Evolutionary conservation across 306 rosid species (phyloP), one percentile per base, ranked within the genome.

Genomic region (Pyrus communis): DNA sequence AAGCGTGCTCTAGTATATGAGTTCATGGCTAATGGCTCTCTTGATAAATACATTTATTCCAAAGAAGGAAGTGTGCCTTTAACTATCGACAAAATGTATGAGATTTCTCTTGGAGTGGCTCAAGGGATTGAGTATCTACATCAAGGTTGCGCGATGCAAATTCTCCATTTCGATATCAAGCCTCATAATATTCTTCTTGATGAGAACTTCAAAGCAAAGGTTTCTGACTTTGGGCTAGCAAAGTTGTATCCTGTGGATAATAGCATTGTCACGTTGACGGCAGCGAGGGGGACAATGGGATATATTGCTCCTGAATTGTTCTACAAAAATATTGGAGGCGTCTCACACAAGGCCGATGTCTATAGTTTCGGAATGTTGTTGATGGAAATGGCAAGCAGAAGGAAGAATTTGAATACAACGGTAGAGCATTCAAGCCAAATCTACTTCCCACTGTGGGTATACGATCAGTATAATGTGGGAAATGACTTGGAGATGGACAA

Each of bases 171-270:
- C 45, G 42, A 35, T 40, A 40, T 40, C 3, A 40, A 40, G 45
- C 45, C 45, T 40, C 45, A 40, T 40, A 40, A 40, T 9, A 40
- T 40, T 40, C 45, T 40, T 40, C 45, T 40, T 40, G 45, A 40
- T 40, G 45, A 40, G 12, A 40, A 40, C 45, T 40, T 40, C 45
- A 40, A 11, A 22, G 55, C 71, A 40, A 67, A 67, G 71, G 28
- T 67, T 67, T 67, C 71, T 4, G 71, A 67, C n/a, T 67, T 67
- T 22, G 71, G 71, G 7, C 71, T 67, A 40, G 71, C 71, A n/a
- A 38, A 21, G 23, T n/a, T 67, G 11, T 67, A 38, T 22, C 55
- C 55, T 1, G 5, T 42, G 0, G 55, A 67, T n/a, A n/a, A 40
- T 9, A 42, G 71, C 10, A 35, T 35, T 35, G 42, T 35, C 9